phyloP scores from a whole-genome alignment of 306 rosid genomes.

The Cucurbita pepo region DNA sequence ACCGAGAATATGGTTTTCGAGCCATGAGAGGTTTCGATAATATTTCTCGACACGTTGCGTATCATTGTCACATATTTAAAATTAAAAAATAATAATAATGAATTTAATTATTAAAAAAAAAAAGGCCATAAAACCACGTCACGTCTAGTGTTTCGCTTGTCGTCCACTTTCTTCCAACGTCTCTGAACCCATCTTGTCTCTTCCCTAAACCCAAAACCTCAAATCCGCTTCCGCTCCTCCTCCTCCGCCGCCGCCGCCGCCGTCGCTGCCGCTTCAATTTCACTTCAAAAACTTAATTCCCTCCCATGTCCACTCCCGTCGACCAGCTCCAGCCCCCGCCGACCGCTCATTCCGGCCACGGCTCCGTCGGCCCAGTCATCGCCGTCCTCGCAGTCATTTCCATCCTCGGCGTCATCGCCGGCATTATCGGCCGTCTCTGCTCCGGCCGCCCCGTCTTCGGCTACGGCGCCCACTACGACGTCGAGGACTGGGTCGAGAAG shows the following conservation, averaged over 20 bases:
- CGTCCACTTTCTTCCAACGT: not conserved
- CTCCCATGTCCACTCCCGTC: constrained; percentile 30
- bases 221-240: not conserved
- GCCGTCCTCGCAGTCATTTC: constrained; percentile 60
- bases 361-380: constrained; percentile 68
- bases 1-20: too few species aligned
- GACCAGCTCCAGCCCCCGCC: constrained; percentile 33
- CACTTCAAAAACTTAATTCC: too few species aligned
- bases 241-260: not conserved
- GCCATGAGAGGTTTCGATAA: too few species aligned
- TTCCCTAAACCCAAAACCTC: not conserved
- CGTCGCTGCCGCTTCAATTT: not conserved
- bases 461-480: constrained; percentile 35
- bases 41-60: too few species aligned
- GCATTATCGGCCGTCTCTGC: constrained; percentile 72
- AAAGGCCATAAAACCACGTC: not conserved
- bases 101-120: too few species aligned
- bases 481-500: constrained; percentile 63
- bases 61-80: too few species aligned
- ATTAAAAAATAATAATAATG: too few species aligned
- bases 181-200: not conserved
- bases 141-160: not conserved
- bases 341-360: constrained; percentile 31
- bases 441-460: constrained; percentile 75
- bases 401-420: constrained; percentile 58